Conservation (phyloP, 306 rosid species). For the Geum urbanum region DNA sequence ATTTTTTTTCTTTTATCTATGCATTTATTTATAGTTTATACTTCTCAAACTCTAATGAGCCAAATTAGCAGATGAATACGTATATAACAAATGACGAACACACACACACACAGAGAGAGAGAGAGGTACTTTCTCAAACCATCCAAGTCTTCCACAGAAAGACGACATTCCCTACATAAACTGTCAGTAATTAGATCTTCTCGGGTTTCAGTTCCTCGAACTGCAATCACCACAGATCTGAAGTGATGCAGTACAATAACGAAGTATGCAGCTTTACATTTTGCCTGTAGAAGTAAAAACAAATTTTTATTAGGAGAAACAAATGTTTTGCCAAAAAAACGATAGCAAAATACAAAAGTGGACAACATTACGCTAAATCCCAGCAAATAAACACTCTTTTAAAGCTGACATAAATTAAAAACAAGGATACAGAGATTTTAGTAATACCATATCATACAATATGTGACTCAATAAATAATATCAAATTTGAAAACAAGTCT, state of each 20-base stretch:
- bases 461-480: background rate
- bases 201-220: slow-evolving; percentile 96
- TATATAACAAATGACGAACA: too few relatives aligned
- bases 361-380: background rate
- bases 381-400: background rate
- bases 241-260: slow-evolving; percentile 77
- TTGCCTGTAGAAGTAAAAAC: slow-evolving; percentile 38
- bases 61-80: background rate
- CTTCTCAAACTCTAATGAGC: background rate
- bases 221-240: slow-evolving; percentile 62
- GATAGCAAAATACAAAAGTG: background rate
- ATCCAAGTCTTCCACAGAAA: slow-evolving; percentile 70
- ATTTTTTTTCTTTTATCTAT: background rate
- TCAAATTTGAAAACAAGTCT: background rate
- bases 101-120: slow-evolving; percentile 15
- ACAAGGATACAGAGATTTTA: too few relatives aligned
- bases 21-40: background rate
- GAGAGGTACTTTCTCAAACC: slow-evolving; percentile 70
- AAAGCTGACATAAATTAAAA: too few relatives aligned
- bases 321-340: background rate
- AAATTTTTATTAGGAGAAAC: background rate
- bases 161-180: slow-evolving; percentile 65
- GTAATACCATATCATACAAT: background rate
- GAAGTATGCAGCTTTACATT: slow-evolving; percentile 85
- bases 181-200: slow-evolving; percentile 93